Evolutionary conservation across 257 asterid genomes (phyloP).

Genomic region (Ilex aquifolium): DNA sequence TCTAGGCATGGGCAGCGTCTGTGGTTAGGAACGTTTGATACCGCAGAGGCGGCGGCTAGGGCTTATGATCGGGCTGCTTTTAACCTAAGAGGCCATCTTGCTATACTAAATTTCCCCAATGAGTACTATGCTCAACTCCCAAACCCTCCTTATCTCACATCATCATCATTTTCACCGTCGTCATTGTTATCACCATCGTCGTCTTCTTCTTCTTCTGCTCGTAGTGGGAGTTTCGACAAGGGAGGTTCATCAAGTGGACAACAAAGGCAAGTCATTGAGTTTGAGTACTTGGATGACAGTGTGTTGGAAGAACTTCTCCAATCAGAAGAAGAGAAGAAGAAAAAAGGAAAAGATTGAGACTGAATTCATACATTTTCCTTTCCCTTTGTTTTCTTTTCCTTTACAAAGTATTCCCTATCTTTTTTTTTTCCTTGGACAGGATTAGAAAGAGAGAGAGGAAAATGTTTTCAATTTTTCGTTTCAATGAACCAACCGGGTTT

Average conservation of each 20-base stretch:
- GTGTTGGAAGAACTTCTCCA: constrained; percentile 44
- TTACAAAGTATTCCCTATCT: no score
- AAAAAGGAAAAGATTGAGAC: background rate
- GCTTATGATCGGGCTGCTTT: constrained; percentile 29
- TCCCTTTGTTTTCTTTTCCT: no score
- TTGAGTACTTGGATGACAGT: constrained; percentile 37
- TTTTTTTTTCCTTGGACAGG: no score
- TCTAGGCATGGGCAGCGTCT: constrained; percentile 29
- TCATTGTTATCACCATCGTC: constrained; percentile 20
- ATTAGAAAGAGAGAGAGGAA: no score
- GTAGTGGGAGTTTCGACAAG: background rate
- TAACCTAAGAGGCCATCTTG: constrained; percentile 33
- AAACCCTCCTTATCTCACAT: no score
- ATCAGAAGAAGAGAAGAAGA: constrained; percentile 16
- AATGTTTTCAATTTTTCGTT: no score
- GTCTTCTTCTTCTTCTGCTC: constrained; percentile 6
- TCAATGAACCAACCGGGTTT: no score
- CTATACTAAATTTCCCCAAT: constrained; percentile 39
- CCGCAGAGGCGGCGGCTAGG: no score
- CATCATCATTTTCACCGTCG: constrained; percentile 12
- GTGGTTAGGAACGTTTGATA: background rate
- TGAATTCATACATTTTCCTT: no score
- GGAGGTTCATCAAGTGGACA: background rate
- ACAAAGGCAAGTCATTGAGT: constrained; percentile 29
- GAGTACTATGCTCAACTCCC: no score